Percentiles rank a stretch among this genome's conserved stretches.
These are phyloP conservation scores for Melampsora americana DNA, from an alignment of 1,284 basidiomycete species.

Conservation along the genomic window DNA sequence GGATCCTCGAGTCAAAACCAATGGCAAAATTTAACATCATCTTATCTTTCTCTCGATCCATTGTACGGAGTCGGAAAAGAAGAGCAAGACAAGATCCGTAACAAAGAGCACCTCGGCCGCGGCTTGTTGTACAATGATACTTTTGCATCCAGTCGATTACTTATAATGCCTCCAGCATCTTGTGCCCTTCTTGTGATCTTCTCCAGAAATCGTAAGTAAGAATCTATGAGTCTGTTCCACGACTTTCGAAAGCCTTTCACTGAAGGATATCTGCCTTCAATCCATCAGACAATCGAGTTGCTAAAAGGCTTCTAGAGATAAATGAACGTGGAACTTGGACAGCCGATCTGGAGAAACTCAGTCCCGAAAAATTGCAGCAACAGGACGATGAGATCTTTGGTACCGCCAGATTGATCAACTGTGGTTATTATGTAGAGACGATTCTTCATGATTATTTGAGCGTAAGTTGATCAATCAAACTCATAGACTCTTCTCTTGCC, in stretches of 20 bases:
- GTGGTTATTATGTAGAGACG: conserved; percentile 60
- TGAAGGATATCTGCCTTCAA: not conserved
- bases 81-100: conserved; percentile 26
- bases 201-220: conserved; percentile 32
- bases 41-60: conserved; percentile 35
- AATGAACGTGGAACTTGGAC: conserved; percentile 36
- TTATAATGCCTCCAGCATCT: conserved; percentile 40
- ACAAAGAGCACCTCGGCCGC: conserved; percentile 25
- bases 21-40: conserved; percentile 42
- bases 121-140: conserved; percentile 41
- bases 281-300: conserved; percentile 37
- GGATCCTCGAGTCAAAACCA: conserved; percentile 8
- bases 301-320: conserved; percentile 19
- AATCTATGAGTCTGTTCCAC: not conserved
- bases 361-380: conserved; percentile 55
- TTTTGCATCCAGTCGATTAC: conserved; percentile 37
- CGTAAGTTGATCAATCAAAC: not conserved
- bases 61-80: conserved; percentile 29
- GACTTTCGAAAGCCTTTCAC: not conserved
- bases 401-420: conserved; percentile 70
- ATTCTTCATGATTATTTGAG: not conserved
- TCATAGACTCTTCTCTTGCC: not conserved
- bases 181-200: conserved; percentile 40
- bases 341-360: conserved; percentile 51
- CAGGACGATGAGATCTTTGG: conserved; percentile 68